phyloP scores from a whole-genome alignment of 2,329 filamentous ascomycete species.

The Colletotrichum sojae region DNA sequence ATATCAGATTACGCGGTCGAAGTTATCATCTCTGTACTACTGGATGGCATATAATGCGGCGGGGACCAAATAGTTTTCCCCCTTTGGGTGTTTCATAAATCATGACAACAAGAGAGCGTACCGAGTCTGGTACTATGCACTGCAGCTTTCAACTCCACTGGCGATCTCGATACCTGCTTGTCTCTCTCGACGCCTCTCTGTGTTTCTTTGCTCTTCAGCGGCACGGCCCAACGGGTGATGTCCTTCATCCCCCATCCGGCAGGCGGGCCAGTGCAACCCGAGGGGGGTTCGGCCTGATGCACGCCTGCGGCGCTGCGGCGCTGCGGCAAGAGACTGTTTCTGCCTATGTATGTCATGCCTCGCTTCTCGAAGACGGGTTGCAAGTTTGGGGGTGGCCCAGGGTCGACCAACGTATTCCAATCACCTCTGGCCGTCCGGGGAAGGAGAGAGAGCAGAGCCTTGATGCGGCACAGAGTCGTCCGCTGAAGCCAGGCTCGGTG shows the following conservation, averaged over 20 bases:
- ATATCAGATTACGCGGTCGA: constrained; percentile 1
- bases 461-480: neutral
- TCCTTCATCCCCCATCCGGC: constrained; percentile 8
- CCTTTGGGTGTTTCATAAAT: neutral
- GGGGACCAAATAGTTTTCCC: neutral
- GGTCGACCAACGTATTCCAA: too few relatives aligned
- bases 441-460: too few relatives aligned
- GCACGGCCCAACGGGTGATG: neutral
- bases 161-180: too few relatives aligned
- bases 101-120: neutral
- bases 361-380: neutral
- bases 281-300: neutral
- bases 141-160: neutral
- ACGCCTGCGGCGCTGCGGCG: neutral
- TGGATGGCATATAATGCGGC: constrained; percentile 8
- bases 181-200: too few relatives aligned
- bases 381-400: too few relatives aligned
- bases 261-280: neutral
- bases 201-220: neutral
- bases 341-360: constrained; percentile 2
- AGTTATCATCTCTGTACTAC: constrained; percentile 5
- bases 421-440: too few relatives aligned
- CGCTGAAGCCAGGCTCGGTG: neutral
- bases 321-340: neutral
- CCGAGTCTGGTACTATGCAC: too few relatives aligned